Base-by-base conservation (phyloP, 257 asterid species). In the Petunia axillaris region DNA sequence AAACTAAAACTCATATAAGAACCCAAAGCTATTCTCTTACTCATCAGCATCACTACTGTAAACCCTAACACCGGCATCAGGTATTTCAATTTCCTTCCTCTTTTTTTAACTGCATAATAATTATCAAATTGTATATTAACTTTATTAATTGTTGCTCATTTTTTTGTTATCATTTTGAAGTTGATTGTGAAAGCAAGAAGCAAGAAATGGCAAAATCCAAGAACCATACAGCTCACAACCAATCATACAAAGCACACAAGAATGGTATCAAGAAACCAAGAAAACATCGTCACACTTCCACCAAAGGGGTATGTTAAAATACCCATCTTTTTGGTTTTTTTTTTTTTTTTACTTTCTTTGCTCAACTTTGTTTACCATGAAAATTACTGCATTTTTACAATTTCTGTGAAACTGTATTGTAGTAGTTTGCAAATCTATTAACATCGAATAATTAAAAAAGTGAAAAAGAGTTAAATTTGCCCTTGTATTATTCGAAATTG, bases 191-290 rank as follows among this genome's bases (percentile, higher is more conserved):
- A 74, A 80, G 14, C 85, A 64, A 78, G 75, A 76, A 65, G 76
- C 40, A 63, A 41, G 80, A 54, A 84, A 94, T 94, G 98, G 98
- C 97, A 79, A 94, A 94, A 81, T 94, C 96, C 73, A 94, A 94
- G 96, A 94, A 94, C 54, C 98, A 94, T 89, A 92, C 98, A 0
- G 97, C 98, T 0, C 98, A 94, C 88, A 94, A 94, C 85, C 97
- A 94, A 88, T 94, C 98, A 6, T 64, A 81, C 91, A 94, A 94
- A 87, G 97, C 96, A 8, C 98, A 94, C 91, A 89, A 73, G 86
- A 94, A 94, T 74, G 98, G 98, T 6, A 94, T 94, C 90, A 94
- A 92, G 95, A 94, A 94, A 86, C 95, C 97, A 16, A 89, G 86
- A 76, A 88, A 86, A 78, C 93, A 94, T 65, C 95, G 95, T 86